Evolutionary conservation across 2,329 filamentous ascomycete genomes (phyloP), one percentile per base, ranked within the genome.

Genomic region (Stagonosporopsis tanaceti): DNA sequence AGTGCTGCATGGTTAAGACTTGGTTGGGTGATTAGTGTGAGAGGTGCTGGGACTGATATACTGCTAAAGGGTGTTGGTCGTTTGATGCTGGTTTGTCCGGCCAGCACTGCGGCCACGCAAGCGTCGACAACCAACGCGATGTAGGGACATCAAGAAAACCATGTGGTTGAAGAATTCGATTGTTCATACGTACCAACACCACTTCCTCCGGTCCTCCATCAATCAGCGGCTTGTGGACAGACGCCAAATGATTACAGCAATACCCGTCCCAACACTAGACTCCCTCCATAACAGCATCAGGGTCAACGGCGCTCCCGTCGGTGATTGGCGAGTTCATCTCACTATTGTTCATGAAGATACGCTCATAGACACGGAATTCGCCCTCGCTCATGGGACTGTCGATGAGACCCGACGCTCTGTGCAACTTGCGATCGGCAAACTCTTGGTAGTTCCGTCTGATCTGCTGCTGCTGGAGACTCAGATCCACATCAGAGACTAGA

Each of bases 391-490:
- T 38, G 6, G 41, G 50, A 12, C 57, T 61, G 12, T 20, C n/a
- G 3, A 56, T 28, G 1, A 62, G 27, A 5, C 40, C 27, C 30
- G 40, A 25, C 2, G 27, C 15, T 30, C 24, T 44, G 15, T 9
- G 6, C 65, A 47, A 25, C 41, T 46, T 54, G 24, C 30, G 47
- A 3, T 53, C 47, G 25, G 42, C 42, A 15, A 68, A 66, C 24
- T 63, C 63, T 6, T 34, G 34, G 30, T 65, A 67, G 28, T 67
- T 68, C 22, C 46, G 41, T 39, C 58, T 47, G 20, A 66, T 66
- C 38, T 61, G 59, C 44, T 25, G 46, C 35, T 48, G 48, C 37
- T 44, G 30, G 3, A 54, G 35, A 35, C 7, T 8, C 4, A 3
- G 15, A 5, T 24, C 12, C 5, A 4, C 25, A 14, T 7, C 15